phyloP scores from a whole-genome alignment of 768 basidiomycete species.

The Xerocomus brunneocitrinus region DNA sequence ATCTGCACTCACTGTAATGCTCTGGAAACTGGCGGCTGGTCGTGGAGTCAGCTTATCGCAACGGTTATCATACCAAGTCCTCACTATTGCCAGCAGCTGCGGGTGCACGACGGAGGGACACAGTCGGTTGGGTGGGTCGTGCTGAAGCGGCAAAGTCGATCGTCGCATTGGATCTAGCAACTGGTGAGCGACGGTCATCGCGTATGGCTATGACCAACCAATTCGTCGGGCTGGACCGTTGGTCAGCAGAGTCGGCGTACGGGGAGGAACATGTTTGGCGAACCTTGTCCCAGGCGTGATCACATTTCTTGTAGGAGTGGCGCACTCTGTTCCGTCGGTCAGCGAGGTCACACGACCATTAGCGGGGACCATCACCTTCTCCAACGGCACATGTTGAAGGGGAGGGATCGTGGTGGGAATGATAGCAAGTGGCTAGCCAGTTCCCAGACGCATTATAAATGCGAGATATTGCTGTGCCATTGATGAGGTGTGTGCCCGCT shows the following conservation, averaged over 20 bases:
- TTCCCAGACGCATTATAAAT: slow-evolving; percentile 23
- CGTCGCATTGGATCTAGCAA: slow-evolving; percentile 59
- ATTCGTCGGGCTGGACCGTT: slow-evolving; percentile 45
- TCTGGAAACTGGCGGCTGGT: slow-evolving; percentile 66
- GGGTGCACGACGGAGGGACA: slow-evolving; percentile 48
- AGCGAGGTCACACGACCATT: slow-evolving; percentile 9
- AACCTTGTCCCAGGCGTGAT: slow-evolving; percentile 53
- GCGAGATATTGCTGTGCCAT: slow-evolving; percentile 21
- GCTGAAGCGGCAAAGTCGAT: slow-evolving; percentile 69
- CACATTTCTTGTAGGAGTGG: slow-evolving; percentile 54
- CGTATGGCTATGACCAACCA: slow-evolving; percentile 37
- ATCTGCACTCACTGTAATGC: slow-evolving; percentile 52
- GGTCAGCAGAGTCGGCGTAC: slow-evolving; percentile 4
- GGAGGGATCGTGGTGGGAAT: slow-evolving; percentile 17
- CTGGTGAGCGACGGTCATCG: slow-evolving; percentile 12
- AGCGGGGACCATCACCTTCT: slow-evolving; percentile 47
- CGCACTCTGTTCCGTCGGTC: slow-evolving; percentile 47
- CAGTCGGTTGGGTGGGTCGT: slow-evolving; percentile 56
- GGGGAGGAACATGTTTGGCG: slow-evolving; percentile 20
- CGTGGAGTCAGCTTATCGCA: slow-evolving; percentile 21
- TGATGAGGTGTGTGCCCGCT: slow-evolving; percentile 24
- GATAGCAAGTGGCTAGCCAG: not conserved
- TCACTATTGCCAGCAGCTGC: slow-evolving; percentile 77
- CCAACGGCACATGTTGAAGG: slow-evolving; percentile 59
- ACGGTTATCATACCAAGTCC: slow-evolving; percentile 23